A percentile compares a stretch with the other conserved stretches of the same genome.
Conservation (phyloP, 2,329 filamentous ascomycete genomes). For the Venturia aucupariae region DNA sequence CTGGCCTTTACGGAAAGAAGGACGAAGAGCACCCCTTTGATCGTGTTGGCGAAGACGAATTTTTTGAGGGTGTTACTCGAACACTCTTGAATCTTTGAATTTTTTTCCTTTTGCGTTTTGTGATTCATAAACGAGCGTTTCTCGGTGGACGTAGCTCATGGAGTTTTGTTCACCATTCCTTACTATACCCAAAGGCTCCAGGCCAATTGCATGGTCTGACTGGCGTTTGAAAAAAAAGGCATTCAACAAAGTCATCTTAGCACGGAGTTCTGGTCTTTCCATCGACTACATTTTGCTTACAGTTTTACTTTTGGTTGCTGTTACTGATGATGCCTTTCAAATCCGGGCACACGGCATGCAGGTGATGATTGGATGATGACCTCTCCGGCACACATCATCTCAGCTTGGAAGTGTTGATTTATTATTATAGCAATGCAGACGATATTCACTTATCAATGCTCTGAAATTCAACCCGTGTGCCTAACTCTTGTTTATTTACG, state of each 20-base stretch:
- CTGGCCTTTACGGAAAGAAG: conserved; percentile 40
- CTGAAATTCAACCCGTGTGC: neutral
- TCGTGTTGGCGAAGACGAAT: conserved; percentile 30
- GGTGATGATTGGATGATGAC: neutral
- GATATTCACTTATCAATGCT: neutral
- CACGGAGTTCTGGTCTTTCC: neutral
- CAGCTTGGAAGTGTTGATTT: too few relatives aligned
- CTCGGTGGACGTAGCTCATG: neutral
- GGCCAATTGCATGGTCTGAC: neutral
- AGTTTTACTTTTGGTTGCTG: neutral
- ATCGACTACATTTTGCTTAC: too few relatives aligned
- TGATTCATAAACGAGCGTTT: neutral
- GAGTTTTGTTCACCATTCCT: neutral
- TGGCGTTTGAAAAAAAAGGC: neutral
- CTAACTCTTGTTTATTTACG: too few relatives aligned
- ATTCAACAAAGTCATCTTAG: neutral
- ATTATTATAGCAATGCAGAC: neutral
- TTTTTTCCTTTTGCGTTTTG: neutral
- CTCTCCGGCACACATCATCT: neutral
- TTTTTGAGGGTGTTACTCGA: conserved; percentile 25
- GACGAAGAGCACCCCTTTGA: conserved; percentile 35
- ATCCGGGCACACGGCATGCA: neutral
- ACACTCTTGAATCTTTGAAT: conserved; percentile 2
- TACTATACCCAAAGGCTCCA: neutral
- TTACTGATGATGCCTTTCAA: neutral